These are phyloP conservation scores for Tetragonia tetragonoides DNA, from an alignment of 148 eudicot species.

Conservation along the genomic window DNA sequence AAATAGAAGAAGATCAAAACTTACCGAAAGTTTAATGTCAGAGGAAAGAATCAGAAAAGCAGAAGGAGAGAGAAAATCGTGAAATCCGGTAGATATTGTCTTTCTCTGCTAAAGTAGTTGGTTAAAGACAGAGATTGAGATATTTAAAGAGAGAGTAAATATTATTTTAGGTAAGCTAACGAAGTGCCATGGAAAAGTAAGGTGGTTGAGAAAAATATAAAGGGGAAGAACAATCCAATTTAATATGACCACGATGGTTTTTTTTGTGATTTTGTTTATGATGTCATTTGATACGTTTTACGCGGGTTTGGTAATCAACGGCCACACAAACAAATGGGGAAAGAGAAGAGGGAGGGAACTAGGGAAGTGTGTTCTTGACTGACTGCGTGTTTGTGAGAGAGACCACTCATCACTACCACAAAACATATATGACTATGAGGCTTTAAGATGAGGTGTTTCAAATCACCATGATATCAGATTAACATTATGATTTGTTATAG, in stretches of 20 bases:
- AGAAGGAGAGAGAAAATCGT: conserved; percentile 8
- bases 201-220: background rate
- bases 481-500: no score
- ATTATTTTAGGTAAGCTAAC: background rate
- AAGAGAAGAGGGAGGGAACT: background rate
- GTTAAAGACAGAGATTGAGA: conserved; percentile 11
- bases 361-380: background rate
- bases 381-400: no score
- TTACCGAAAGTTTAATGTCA: background rate
- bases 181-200: background rate
- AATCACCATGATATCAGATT: no score
- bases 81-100: background rate
- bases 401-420: no score
- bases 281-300: background rate
- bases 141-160: background rate
- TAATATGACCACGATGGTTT: background rate
- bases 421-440: no score
- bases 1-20: conserved; percentile 8
- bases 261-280: no score
- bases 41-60: no score
- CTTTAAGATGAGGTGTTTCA: no score
- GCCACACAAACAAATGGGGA: background rate
- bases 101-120: background rate
- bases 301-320: conserved; percentile 22
- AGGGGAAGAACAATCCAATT: background rate